Conservation (phyloP, 768 basidiomycete species). For the Amanita rubescens region DNA sequence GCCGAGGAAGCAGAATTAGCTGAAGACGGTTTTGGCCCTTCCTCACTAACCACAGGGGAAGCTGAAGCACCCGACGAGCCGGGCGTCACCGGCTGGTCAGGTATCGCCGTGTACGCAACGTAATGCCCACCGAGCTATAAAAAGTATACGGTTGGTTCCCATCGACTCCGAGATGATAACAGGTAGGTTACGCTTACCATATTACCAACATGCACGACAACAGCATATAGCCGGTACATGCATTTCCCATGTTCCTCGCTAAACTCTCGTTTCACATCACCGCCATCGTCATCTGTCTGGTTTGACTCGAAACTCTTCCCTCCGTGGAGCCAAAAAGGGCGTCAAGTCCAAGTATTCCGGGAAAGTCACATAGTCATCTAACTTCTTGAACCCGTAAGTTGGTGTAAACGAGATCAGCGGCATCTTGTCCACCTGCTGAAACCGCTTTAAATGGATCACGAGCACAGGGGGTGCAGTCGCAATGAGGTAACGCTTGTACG, state of each 20-base stretch:
- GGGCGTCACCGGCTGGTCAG: slow-evolving; percentile 22
- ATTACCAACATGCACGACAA: slow-evolving; percentile 82
- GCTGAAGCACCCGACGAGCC: neutral
- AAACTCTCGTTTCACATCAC: slow-evolving; percentile 9
- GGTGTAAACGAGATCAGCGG: slow-evolving; percentile 51
- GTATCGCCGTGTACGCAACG: slow-evolving; percentile 75
- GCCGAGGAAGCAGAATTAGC: slow-evolving; percentile 5
- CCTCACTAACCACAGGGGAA: slow-evolving; percentile 2
- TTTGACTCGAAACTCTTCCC: slow-evolving; percentile 59
- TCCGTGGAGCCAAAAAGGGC: slow-evolving; percentile 80
- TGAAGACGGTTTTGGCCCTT: slow-evolving; percentile 1
- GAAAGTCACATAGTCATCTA: slow-evolving; percentile 89
- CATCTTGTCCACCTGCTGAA: slow-evolving; percentile 75
- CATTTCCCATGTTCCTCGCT: slow-evolving; percentile 31
- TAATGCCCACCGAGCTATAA: slow-evolving; percentile 83
- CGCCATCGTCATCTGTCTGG: slow-evolving; percentile 13
- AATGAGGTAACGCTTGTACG: slow-evolving; percentile 94
- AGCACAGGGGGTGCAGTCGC: slow-evolving; percentile 79
- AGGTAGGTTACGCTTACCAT: slow-evolving; percentile 51
- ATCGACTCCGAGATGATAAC: neutral
- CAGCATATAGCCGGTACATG: slow-evolving; percentile 68
- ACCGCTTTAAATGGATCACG: slow-evolving; percentile 90
- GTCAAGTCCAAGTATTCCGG: slow-evolving; percentile 80
- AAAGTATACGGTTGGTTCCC: slow-evolving; percentile 10
- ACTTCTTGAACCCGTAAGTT: slow-evolving; percentile 67